Evolutionary conservation across 2,329 filamentous ascomycete species (phyloP), one percentile per base, ranked within the genome.

Genomic region (Fusarium oligoseptatum): DNA sequence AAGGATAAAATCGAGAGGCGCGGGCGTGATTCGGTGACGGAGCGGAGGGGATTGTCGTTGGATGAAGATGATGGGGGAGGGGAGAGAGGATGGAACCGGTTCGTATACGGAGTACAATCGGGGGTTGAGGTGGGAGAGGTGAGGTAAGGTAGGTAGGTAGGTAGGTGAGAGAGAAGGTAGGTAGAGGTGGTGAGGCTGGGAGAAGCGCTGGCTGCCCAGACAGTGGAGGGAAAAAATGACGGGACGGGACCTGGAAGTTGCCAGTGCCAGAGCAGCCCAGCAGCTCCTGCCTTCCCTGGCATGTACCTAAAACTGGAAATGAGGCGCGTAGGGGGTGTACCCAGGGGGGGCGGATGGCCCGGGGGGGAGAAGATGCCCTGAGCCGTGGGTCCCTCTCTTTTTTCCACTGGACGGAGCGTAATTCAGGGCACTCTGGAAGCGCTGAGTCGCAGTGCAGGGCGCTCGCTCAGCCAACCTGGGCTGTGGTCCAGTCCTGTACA

Each of bases 241-340:
- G 72, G 72, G 72, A 36, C 68, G 72, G 72, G 72, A 32, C 70
- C 64, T 67, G 70, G 58, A 73, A 67, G 52, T 41, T 66, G 45
- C 55, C 61, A 32, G 52, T 57, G 60, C 27, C 22, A 52, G 43
- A 45, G 41, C 43, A 66, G 50, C 22, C 34, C 27, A 52, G 62
- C 63, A 57, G 43, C 68, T 72, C 71, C 71, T 70, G 72, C 62
- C 67, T 63, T 66, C 55, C 58, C 66, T 67, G 66, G 71, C 67
- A 72, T 67, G 71, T 76, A 73, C 75, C 71, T 76, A 77, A 77
- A 76, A 77, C 73, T 75, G 76, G 74, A 77, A 77, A 78, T 77
- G 76, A 77, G 76, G 74, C 76, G 76, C 68, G 66, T 55, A 57
- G 70, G 66, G 63, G 57, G 60, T 66, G 68, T 57, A 61, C 14